phyloP scores from a whole-genome alignment of 2,329 filamentous ascomycete genomes.

The Alternaria sp. region DNA sequence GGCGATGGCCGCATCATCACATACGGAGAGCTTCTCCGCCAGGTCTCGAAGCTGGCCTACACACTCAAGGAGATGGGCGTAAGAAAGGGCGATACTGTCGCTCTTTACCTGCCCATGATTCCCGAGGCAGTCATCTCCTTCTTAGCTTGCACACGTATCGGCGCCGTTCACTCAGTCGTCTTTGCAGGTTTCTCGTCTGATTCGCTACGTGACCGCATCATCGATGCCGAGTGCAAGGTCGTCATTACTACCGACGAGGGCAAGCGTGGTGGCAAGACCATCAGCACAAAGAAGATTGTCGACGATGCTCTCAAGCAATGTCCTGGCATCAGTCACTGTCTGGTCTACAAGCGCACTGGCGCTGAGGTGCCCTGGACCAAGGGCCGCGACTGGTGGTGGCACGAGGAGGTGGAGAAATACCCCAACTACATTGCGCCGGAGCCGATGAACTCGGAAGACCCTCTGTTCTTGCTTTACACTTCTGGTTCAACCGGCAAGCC shows the following conservation, averaged over 20 bases:
- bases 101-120: constrained; percentile 98
- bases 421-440: constrained; percentile 90
- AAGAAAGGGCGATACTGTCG: constrained; percentile 95
- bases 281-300: constrained; percentile 98
- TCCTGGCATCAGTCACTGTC: constrained; percentile 81
- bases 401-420: constrained; percentile 98
- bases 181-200: constrained; percentile 98
- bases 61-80: constrained; percentile 95
- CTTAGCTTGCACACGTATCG: constrained; percentile 89
- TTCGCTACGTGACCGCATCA: constrained; percentile 91
- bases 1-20: constrained; percentile 87
- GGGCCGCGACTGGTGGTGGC: constrained; percentile 96
- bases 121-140: constrained; percentile 93
- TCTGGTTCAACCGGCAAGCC: constrained; percentile 98
- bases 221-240: constrained; percentile 89
- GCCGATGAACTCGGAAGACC: constrained; percentile 90
- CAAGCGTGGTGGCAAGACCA: constrained; percentile 95
- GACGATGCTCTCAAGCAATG: constrained; percentile 97
- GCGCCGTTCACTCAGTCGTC: constrained; percentile 95
- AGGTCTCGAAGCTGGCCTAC: constrained; percentile 88
- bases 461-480: constrained; percentile 96
- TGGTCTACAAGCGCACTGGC: constrained; percentile 96
- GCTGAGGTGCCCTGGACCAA: constrained; percentile 89
- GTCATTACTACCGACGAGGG: constrained; percentile 98
- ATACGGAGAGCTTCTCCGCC: constrained; percentile 89